Conservation (phyloP, 371 early-diverging fungal genomes). For the Rhizopus sp. region DNA sequence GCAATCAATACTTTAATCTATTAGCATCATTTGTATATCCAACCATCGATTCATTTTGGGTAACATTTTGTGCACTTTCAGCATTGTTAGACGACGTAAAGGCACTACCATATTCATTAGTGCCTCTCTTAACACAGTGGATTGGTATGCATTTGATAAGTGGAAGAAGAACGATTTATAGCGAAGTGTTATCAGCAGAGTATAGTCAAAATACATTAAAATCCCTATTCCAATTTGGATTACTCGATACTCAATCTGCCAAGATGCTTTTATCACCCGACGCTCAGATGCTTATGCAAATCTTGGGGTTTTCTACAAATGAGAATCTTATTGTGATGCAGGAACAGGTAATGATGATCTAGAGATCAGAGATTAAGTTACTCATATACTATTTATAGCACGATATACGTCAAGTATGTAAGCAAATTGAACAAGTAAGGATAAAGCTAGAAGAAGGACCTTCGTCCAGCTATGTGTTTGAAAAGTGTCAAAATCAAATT, state of each 20-base stretch:
- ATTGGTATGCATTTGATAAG: slow-evolving; percentile 42
- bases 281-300: slow-evolving; percentile 34
- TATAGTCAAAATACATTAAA: slow-evolving; percentile 24
- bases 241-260: slow-evolving; percentile 19
- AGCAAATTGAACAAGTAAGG: slow-evolving; percentile 30
- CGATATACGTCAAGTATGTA: slow-evolving; percentile 23
- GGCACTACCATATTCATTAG: slow-evolving; percentile 23
- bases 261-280: slow-evolving; percentile 32
- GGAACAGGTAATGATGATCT: background rate
- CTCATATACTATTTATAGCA: background rate
- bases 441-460: slow-evolving; percentile 18
- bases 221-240: slow-evolving; percentile 19
- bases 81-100: slow-evolving; percentile 22
- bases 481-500: slow-evolving; percentile 35
- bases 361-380: slow-evolving; percentile 3
- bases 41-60: slow-evolving; percentile 34
- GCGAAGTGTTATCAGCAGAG: slow-evolving; percentile 36
- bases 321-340: slow-evolving; percentile 22
- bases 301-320: slow-evolving; percentile 30
- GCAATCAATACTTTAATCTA: slow-evolving; percentile 17
- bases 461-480: slow-evolving; percentile 22
- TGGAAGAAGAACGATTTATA: slow-evolving; percentile 38
- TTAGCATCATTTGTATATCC: slow-evolving; percentile 42
- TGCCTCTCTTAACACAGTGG: slow-evolving; percentile 35
- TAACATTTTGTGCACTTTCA: slow-evolving; percentile 32